Evolutionary conservation across 805 yeast genomes (phyloP).

Genomic region (Lachancea dasiensis): DNA sequence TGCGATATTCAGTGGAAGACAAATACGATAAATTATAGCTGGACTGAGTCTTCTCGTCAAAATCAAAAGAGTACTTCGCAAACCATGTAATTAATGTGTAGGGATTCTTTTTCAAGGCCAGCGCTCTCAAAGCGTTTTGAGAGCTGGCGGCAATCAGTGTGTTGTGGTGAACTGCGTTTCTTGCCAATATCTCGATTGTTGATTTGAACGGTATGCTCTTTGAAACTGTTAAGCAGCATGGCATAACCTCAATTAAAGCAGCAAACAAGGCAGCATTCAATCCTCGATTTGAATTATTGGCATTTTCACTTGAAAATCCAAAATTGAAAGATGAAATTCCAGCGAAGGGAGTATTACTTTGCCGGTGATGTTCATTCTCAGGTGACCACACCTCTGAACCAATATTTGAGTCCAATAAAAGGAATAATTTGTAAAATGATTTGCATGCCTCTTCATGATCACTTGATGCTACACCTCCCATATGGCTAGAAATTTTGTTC

Average conservation of each 20-base stretch:
- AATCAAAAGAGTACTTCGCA: conserved; percentile 73
- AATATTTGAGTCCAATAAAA: conserved; percentile 53
- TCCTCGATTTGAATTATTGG: conserved; percentile 23
- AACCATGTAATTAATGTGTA: conserved; percentile 64
- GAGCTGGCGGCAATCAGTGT: conserved; percentile 59
- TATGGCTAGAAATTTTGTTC: conserved; percentile 30
- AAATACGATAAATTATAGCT: conserved; percentile 52
- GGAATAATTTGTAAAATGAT: conserved; percentile 48
- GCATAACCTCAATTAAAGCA: conserved; percentile 60
- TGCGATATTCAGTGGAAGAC: conserved; percentile 55
- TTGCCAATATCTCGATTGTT: conserved; percentile 67
- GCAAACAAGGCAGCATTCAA: conserved; percentile 59
- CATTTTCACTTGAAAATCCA: conserved; percentile 37
- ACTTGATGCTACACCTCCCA: conserved; percentile 26
- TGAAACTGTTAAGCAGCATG: conserved; percentile 54
- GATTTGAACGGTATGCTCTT: conserved; percentile 51
- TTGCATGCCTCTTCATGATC: conserved; percentile 68
- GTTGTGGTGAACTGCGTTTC: conserved; percentile 69
- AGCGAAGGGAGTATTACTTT: conserved; percentile 34
- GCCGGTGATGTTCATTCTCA: conserved; percentile 32
- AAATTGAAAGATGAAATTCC: conserved; percentile 34
- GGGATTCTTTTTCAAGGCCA: conserved; percentile 67
- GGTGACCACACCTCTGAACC: conserved; percentile 42
- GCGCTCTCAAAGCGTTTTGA: conserved; percentile 51
- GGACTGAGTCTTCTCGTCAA: conserved; percentile 61